phyloP scores from a whole-genome alignment of 805 yeast species.

The Aciculoconidium aculeatum region DNA sequence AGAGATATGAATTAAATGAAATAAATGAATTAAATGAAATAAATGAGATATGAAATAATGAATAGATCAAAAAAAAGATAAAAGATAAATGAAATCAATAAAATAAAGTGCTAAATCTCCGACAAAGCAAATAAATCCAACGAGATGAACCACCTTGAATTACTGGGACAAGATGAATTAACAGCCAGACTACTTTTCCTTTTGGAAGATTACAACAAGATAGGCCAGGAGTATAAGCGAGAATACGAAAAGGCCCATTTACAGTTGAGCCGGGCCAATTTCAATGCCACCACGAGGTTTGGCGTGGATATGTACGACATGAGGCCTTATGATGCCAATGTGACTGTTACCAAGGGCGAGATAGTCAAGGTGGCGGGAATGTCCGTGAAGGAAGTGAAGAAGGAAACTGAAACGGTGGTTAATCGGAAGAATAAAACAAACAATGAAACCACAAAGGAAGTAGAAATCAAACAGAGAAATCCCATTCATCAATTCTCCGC shows the following conservation, averaged over 20 bases:
- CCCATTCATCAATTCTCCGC: constrained; percentile 22
- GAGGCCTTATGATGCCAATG: constrained; percentile 24
- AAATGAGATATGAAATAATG: no score
- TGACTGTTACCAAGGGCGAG: constrained; percentile 11
- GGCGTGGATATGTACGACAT: constrained; percentile 40
- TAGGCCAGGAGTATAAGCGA: constrained; percentile 14
- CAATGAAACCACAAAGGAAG: constrained; percentile 1
- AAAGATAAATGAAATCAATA: no score
- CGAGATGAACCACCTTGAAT: no score
- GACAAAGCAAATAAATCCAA: no score
- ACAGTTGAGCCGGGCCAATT: constrained; percentile 43
- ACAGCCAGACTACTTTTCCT: neutral
- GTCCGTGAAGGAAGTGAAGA: constrained; percentile 2
- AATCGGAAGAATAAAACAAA: constrained; percentile 2
- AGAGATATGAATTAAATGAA: no score
- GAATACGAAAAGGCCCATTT: constrained; percentile 32
- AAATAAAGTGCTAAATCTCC: no score
- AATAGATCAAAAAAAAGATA: no score
- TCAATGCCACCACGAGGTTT: constrained; percentile 22
- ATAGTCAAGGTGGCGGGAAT: neutral
- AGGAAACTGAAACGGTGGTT: no score
- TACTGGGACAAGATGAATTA: neutral
- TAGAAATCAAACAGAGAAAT: constrained; percentile 4
- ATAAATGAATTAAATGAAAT: no score
- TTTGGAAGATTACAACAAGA: constrained; percentile 28